A percentile compares a stretch with the other conserved stretches of the same genome.
phyloP scores from a whole-genome alignment of 345 rosid genomes.

The Psidium friedrichsthalianum region DNA sequence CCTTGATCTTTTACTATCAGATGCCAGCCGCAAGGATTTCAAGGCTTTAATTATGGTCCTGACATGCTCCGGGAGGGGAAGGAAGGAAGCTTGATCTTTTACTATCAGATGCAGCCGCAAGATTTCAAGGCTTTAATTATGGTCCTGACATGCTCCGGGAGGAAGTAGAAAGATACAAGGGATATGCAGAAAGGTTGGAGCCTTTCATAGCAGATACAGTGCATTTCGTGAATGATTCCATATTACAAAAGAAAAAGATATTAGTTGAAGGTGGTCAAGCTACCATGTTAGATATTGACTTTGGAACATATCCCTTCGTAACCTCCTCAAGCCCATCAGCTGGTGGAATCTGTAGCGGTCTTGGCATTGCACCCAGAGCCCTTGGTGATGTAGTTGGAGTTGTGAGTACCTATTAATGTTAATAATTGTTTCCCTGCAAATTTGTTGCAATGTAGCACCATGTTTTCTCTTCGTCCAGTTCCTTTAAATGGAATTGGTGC shows the following conservation, averaged over 20 bases:
- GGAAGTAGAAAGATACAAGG: slow-evolving; percentile 88
- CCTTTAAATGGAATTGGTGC: not conserved
- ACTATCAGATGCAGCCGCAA: slow-evolving; percentile 64
- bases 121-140: slow-evolving; percentile 63
- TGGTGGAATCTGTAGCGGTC: slow-evolving; percentile 93
- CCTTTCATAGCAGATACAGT: slow-evolving; percentile 86
- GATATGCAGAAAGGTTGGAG: slow-evolving; percentile 86
- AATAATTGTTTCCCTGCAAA: not conserved
- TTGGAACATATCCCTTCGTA: slow-evolving; percentile 95
- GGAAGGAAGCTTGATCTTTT: slow-evolving; percentile 79
- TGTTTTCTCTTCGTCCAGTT: not conserved
- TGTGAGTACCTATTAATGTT: slow-evolving; percentile 28
- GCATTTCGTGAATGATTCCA: slow-evolving; percentile 70
- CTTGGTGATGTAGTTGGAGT: slow-evolving; percentile 93
- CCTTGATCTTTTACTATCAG: slow-evolving; percentile 63
- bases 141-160: slow-evolving; percentile 62
- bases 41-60: slow-evolving; percentile 50
- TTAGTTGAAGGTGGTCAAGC: slow-evolving; percentile 99
- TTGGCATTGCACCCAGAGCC: slow-evolving; percentile 88
- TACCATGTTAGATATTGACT: slow-evolving; percentile 91
- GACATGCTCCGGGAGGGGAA: slow-evolving; percentile 74
- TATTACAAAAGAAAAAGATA: slow-evolving; percentile 63
- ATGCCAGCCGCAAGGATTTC: slow-evolving; percentile 76
- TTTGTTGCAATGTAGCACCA: too few relatives aligned
- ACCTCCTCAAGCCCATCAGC: slow-evolving; percentile 98